These are phyloP conservation scores for Phanerochaete carnosa DNA, from an alignment of 768 basidiomycete genomes.

Conservation along the genomic window DNA sequence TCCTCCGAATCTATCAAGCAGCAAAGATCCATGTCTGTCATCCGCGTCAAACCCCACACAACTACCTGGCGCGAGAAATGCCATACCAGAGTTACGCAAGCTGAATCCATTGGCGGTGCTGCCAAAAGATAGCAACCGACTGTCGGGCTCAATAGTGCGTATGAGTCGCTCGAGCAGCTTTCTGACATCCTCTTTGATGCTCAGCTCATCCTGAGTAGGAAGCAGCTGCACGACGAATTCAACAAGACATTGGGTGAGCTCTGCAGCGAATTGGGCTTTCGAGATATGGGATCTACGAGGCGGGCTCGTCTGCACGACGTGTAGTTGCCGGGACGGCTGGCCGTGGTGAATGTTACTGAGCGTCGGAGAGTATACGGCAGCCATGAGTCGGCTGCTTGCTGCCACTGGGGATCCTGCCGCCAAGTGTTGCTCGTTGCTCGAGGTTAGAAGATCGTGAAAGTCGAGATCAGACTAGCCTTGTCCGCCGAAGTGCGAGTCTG, in stretches of 20 bases:
- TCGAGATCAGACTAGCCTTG: conserved; percentile 3
- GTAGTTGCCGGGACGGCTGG: conserved; percentile 4
- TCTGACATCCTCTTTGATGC: conserved; percentile 94
- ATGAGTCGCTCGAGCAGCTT: conserved; percentile 94
- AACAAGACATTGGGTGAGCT: conserved; percentile 88
- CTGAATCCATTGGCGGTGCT: conserved; percentile 98
- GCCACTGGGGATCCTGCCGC: conserved; percentile 14
- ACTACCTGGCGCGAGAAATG: neutral
- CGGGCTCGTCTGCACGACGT: conserved; percentile 7
- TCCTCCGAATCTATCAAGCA: conserved; percentile 90
- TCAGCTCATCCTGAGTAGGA: conserved; percentile 85
- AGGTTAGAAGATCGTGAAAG: conserved; percentile 1
- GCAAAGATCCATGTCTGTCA: conserved; percentile 94
- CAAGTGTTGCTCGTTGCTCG: conserved; percentile 5
- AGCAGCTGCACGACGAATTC: conserved; percentile 92
- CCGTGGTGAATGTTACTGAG: conserved; percentile 4
- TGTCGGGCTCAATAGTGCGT: conserved; percentile 89
- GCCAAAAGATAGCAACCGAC: conserved; percentile 89
- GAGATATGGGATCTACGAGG: conserved; percentile 26
- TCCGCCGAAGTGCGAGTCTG: neutral
- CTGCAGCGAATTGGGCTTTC: conserved; percentile 65
- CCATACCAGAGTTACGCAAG: conserved; percentile 85
- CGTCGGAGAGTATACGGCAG: conserved; percentile 12
- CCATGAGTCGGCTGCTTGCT: conserved; percentile 8
- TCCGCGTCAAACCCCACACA: neutral